Percentiles rank a stretch among this genome's conserved stretches.
These are phyloP conservation scores for Xylaria sp. DNA, from an alignment of 2,329 filamentous ascomycete genomes.

Conservation along the genomic window DNA sequence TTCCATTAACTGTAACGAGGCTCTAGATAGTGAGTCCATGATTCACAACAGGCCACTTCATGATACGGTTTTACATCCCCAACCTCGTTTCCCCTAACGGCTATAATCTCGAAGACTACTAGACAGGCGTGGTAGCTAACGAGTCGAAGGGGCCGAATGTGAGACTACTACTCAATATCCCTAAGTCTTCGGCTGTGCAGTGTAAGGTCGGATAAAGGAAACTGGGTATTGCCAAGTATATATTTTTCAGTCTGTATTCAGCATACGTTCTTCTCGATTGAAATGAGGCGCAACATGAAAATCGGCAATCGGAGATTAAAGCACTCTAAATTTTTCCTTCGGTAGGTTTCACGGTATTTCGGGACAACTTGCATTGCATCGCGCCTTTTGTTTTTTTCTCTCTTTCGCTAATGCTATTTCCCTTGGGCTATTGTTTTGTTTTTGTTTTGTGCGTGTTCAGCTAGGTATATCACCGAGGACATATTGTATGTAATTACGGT, in stretches of 20 bases:
- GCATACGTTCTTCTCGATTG: neutral
- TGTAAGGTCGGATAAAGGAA: neutral
- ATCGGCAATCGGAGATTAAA: neutral
- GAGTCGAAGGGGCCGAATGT: neutral
- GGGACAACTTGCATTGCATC: neutral
- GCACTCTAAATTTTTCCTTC: neutral
- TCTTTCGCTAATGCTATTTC: neutral
- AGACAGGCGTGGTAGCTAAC: neutral
- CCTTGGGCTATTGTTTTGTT: neutral
- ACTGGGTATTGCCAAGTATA: neutral
- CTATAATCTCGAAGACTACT: neutral
- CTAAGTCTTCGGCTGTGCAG: neutral
- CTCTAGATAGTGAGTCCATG: neutral
- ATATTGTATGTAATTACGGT: conserved; percentile 6
- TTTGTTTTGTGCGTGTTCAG: neutral
- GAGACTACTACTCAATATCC: neutral
- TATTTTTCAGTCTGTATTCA: neutral
- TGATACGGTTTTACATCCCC: neutral
- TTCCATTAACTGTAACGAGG: neutral
- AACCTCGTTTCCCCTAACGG: neutral
- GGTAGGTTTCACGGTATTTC: neutral
- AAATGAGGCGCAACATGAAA: no score
- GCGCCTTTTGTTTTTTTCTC: neutral
- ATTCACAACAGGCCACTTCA: neutral
- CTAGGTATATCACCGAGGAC: neutral